Percentiles rank a stretch among this genome's conserved stretches.
Evolutionary conservation across 805 yeast genomes (phyloP).

Genomic region (Candida pseudoglaebosa): DNA sequence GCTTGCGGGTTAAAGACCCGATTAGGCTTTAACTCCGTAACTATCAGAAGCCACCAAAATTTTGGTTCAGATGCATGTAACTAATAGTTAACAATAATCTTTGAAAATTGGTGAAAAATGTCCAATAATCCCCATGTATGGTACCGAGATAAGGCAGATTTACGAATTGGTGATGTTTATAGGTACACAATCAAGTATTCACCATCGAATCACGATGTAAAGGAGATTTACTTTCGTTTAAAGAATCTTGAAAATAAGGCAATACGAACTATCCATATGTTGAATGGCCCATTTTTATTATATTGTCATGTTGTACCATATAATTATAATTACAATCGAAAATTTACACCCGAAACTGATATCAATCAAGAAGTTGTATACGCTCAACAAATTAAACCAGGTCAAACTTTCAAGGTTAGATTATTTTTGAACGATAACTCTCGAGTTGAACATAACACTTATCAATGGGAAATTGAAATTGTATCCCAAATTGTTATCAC

Average conservation of each 20-base stretch:
- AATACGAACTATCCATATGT: slow-evolving; percentile 38
- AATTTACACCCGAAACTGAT: slow-evolving; percentile 21
- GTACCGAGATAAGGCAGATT: slow-evolving; percentile 33
- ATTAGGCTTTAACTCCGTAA: background rate
- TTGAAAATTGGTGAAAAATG: too few species aligned
- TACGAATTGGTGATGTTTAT: slow-evolving; percentile 36
- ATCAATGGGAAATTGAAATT: slow-evolving; percentile 37
- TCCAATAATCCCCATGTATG: slow-evolving; percentile 19
- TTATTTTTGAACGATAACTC: slow-evolving; percentile 49
- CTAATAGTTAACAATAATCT: too few species aligned
- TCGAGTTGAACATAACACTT: slow-evolving; percentile 13
- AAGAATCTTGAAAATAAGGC: slow-evolving; percentile 36
- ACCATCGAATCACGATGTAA: slow-evolving; percentile 11
- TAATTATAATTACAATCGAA: slow-evolving; percentile 23
- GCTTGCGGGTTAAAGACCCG: too few species aligned
- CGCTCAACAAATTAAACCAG: slow-evolving; percentile 56
- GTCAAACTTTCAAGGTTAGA: slow-evolving; percentile 58
- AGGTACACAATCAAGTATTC: slow-evolving; percentile 30
- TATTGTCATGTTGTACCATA: slow-evolving; percentile 42
- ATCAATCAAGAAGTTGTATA: slow-evolving; percentile 30
- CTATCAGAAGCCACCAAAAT: background rate
- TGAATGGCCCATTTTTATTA: slow-evolving; percentile 41
- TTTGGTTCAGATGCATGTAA: background rate
- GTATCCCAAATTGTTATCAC: slow-evolving; percentile 40
- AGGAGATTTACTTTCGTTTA: slow-evolving; percentile 29